Base-by-base conservation (phyloP, 129 eudicot species). In the Tanacetum coccineum region DNA sequence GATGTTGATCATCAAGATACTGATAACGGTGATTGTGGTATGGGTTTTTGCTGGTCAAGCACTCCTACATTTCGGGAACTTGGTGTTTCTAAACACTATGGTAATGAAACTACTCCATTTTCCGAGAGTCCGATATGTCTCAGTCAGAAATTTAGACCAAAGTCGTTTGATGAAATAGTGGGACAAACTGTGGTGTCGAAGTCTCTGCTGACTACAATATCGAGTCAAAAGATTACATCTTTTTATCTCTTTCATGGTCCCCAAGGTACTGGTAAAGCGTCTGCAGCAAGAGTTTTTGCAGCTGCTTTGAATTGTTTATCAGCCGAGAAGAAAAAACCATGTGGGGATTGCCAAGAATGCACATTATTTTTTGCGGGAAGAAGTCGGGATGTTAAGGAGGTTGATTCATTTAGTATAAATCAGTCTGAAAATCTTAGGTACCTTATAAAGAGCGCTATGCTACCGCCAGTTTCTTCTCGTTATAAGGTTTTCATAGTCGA, bases 231-330 rank as follows among this genome's bases (percentile, higher is more conserved):
- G 79, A 84, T 89, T 73, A 72, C 75, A 42, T 72, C 99, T 3
- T 81, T 87, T 53, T 89, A 86, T 75, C 79, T 94, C 69, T 94
- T 94, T 67, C 91, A 94, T 58, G 99, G 99, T 50, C 88, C 99
- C 11, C 90, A 85, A 40, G 99, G 99, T 67, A 86, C 95, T 9
- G 99, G 99, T 10, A 94, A 94, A 64, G 84, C 93, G 58, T 84
- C 90, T 56, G 93, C 93, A 47, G 81, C 99, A 1, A 87, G 93
- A 73, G 76, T 94, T 4, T 94, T 87, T 68, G 99, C 99, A 64
- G 99, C 95, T 30, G 96, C 90, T 17, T 78, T 94, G 56, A 94
- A 94, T 71, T 94, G 99, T 65, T 81, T 88, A 7, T 82, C 92
- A 9, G 64, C 46, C 0, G 85, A 85, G 28, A 72, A 66, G 9